These are phyloP conservation scores for Puccinellia tenuiflora DNA, from an alignment of 176 grass and related monocot genomes.

Conservation along the genomic window DNA sequence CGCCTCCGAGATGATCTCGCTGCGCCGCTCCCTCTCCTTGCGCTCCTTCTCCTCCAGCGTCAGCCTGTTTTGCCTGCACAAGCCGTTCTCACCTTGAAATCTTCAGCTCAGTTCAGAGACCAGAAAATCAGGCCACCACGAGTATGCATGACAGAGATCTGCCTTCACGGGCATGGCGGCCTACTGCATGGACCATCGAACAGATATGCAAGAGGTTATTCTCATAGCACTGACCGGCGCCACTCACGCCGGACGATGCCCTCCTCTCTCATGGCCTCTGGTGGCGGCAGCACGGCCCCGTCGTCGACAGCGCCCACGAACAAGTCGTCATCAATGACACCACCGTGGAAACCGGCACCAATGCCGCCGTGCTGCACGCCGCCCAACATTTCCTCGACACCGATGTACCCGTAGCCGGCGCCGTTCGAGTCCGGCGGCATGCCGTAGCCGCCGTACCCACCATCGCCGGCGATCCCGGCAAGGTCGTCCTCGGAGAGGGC, in stretches of 20 bases:
- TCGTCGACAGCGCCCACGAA: background rate
- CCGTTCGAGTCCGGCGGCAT: slow-evolving; percentile 15
- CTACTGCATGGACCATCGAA: background rate
- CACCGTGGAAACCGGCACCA: background rate
- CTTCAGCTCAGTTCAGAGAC: background rate
- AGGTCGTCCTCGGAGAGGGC: slow-evolving; percentile 45
- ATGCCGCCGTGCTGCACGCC: background rate
- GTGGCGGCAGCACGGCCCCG: slow-evolving; percentile 50
- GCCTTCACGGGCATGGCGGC: background rate
- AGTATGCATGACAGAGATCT: background rate
- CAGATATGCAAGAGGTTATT: background rate
- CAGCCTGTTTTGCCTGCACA: slow-evolving; percentile 48
- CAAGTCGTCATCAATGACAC: slow-evolving; percentile 12
- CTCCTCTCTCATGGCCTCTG: slow-evolving; percentile 54
- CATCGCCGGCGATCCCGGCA: background rate
- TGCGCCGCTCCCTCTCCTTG: slow-evolving; percentile 61
- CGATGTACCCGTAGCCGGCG: slow-evolving; percentile 23
- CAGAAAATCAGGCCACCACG: background rate
- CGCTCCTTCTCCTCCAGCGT: slow-evolving; percentile 60
- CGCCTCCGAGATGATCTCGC: slow-evolving; percentile 53
- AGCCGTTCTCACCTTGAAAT: background rate
- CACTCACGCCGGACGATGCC: slow-evolving; percentile 58
- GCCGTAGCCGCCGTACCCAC: slow-evolving; percentile 3
- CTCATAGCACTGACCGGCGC: slow-evolving; percentile 44
- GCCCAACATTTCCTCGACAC: slow-evolving; percentile 26